Percentiles rank a stretch among this genome's conserved stretches.
Evolutionary conservation across 345 rosid species (phyloP).

Genomic region (Gossypium australe): DNA sequence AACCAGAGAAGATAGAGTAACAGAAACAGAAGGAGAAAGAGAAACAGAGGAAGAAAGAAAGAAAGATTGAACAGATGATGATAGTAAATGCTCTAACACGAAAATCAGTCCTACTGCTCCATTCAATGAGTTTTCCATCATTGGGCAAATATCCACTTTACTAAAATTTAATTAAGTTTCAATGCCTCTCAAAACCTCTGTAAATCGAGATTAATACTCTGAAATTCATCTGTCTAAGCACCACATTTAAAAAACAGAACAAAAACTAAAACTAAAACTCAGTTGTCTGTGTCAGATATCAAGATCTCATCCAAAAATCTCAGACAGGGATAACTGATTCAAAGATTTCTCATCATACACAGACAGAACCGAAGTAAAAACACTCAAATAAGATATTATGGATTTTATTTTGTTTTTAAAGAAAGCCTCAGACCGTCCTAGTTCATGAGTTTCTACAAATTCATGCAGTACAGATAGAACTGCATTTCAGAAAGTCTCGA

Average conservation of each 20-base stretch:
- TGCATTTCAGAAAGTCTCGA: slow-evolving; percentile 12
- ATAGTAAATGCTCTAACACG: not conserved
- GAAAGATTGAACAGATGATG: not conserved
- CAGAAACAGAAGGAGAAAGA: not conserved
- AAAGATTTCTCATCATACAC: slow-evolving; percentile 37
- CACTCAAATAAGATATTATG: not conserved
- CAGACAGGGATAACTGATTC: slow-evolving; percentile 70
- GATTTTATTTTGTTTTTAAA: too few relatives aligned
- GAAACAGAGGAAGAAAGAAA: not conserved
- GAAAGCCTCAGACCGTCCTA: slow-evolving; percentile 63
- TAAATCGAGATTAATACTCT: too few relatives aligned
- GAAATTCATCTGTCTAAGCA: too few relatives aligned
- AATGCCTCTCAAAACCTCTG: too few relatives aligned
- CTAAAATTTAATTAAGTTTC: too few relatives aligned
- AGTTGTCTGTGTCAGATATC: slow-evolving; percentile 36
- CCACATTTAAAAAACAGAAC: not conserved
- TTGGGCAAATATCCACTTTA: not conserved
- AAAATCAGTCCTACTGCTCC: not conserved
- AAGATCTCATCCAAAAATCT: slow-evolving; percentile 32
- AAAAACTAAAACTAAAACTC: not conserved
- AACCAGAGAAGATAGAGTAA: not conserved
- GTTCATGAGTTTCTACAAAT: slow-evolving; percentile 39
- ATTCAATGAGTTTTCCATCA: not conserved
- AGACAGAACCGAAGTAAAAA: not conserved
- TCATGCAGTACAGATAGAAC: slow-evolving; percentile 4